Percentiles rank a stretch among this genome's conserved stretches.
These are phyloP conservation scores for Periconia digitata DNA, from an alignment of 2,329 filamentous ascomycete species.

Conservation along the genomic window DNA sequence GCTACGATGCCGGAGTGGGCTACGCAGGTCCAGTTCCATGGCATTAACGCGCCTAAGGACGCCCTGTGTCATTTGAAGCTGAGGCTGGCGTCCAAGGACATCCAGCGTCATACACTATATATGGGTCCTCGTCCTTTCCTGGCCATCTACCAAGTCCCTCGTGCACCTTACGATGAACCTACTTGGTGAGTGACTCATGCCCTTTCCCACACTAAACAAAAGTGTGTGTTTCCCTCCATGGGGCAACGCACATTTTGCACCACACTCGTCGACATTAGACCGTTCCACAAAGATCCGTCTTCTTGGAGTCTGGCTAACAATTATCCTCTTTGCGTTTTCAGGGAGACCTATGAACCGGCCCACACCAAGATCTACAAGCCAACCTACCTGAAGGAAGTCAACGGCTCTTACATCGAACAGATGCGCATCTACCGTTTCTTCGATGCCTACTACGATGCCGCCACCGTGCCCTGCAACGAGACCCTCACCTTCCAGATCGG, in stretches of 20 bases:
- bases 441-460: slow-evolving; percentile 20
- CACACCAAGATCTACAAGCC: slow-evolving; percentile 1
- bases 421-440: slow-evolving; percentile 12
- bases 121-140: slow-evolving; percentile 25
- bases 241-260: too few species aligned
- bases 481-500: slow-evolving; percentile 34
- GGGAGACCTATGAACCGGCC: slow-evolving; percentile 14
- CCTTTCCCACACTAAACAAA: too few species aligned
- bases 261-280: too few species aligned
- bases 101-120: slow-evolving; percentile 11
- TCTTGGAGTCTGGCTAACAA: too few species aligned
- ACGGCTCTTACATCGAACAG: slow-evolving; percentile 21
- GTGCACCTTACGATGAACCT: slow-evolving; percentile 13
- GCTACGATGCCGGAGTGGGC: too few species aligned
- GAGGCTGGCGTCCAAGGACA: too few species aligned
- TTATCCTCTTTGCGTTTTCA: too few species aligned
- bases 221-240: too few species aligned
- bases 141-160: slow-evolving; percentile 26
- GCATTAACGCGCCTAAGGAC: slow-evolving; percentile 13
- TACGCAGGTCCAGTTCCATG: slow-evolving; percentile 26
- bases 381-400: slow-evolving; percentile 21
- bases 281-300: too few species aligned
- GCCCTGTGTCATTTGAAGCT: slow-evolving; percentile 29
- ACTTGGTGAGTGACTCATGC: too few species aligned
- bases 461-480: slow-evolving; percentile 23